Evolutionary conservation across 1,284 basidiomycete species (phyloP).

Genomic region (Pisolithus thermaeus): DNA sequence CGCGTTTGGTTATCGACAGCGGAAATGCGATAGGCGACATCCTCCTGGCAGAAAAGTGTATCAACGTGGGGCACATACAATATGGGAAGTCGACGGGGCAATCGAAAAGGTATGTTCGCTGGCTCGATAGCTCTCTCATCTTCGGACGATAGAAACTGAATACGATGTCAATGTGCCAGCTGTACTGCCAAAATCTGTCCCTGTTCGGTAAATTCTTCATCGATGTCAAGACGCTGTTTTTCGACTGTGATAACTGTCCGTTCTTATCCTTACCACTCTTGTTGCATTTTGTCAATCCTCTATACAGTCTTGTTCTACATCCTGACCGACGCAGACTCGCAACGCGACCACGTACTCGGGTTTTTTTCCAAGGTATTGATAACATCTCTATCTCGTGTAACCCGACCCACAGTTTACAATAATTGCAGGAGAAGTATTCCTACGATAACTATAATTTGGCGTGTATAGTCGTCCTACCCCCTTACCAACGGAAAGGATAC

Average conservation of each 20-base stretch:
- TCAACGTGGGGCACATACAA: constrained; percentile 82
- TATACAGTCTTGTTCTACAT: constrained; percentile 86
- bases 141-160: too few relatives aligned
- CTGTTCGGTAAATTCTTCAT: constrained; percentile 99
- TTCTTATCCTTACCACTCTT: background rate
- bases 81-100: constrained; percentile 95
- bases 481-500: constrained; percentile 86
- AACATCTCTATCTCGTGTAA: background rate
- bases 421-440: constrained; percentile 80
- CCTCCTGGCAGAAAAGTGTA: constrained; percentile 93
- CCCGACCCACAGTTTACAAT: background rate
- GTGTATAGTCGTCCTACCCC: constrained; percentile 94
- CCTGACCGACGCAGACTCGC: constrained; percentile 79
- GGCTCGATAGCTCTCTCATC: background rate
- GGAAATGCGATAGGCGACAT: constrained; percentile 61
- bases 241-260: constrained; percentile 83
- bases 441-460: constrained; percentile 98
- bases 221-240: constrained; percentile 96
- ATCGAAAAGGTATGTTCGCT: constrained; percentile 60
- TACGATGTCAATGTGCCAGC: constrained; percentile 36
- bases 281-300: too few relatives aligned
- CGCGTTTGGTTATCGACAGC: constrained; percentile 37
- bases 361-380: constrained; percentile 87
- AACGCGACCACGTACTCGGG: constrained; percentile 72
- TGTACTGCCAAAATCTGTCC: constrained; percentile 94